Percentiles rank a stretch among this genome's conserved stretches.
Evolutionary conservation across 371 early-diverging fungal species (phyloP).

Genomic region (Mortierella sp.): DNA sequence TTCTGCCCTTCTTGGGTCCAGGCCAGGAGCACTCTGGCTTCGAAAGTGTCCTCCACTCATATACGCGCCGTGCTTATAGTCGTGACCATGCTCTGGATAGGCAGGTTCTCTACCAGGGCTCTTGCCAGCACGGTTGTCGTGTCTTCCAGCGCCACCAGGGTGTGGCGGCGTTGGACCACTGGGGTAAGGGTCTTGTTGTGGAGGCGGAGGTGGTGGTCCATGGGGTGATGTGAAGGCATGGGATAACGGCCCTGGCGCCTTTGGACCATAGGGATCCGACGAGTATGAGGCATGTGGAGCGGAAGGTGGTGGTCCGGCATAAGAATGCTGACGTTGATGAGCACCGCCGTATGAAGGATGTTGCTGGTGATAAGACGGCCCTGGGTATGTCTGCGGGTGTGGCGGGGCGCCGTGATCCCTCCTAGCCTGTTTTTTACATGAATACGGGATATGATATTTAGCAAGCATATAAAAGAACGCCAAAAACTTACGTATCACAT

Average conservation of each 20-base stretch:
- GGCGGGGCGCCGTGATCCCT: conserved; percentile 21
- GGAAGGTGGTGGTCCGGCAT: conserved; percentile 33
- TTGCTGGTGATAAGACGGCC: conserved; percentile 20
- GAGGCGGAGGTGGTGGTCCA: conserved; percentile 14
- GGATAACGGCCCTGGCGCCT: conserved; percentile 13
- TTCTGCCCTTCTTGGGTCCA: conserved; percentile 37
- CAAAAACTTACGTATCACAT: neutral
- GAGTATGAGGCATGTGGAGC: conserved; percentile 27
- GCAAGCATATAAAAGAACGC: neutral
- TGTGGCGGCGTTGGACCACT: conserved; percentile 11
- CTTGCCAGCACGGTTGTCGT: conserved; percentile 7
- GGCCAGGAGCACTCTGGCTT: conserved; percentile 50
- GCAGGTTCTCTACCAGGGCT: conserved; percentile 15
- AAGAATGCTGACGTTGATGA: conserved; percentile 49
- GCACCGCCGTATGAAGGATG: conserved; percentile 26
- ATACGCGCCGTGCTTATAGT: conserved; percentile 18
- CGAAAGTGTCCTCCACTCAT: conserved; percentile 45
- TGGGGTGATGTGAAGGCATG: conserved; percentile 21
- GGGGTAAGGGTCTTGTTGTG: conserved; percentile 14
- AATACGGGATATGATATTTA: conserved; percentile 8
- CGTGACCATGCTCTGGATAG: conserved; percentile 19
- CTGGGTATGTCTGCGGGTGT: conserved; percentile 20
- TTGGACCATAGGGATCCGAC: conserved; percentile 32
- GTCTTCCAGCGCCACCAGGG: conserved; percentile 13
- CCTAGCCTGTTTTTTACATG: conserved; percentile 13